A percentile compares a stretch with the other conserved stretches of the same genome.
Conservation (phyloP, 1,139 yeast species). For the Lodderomyces metapsilosis region DNA sequence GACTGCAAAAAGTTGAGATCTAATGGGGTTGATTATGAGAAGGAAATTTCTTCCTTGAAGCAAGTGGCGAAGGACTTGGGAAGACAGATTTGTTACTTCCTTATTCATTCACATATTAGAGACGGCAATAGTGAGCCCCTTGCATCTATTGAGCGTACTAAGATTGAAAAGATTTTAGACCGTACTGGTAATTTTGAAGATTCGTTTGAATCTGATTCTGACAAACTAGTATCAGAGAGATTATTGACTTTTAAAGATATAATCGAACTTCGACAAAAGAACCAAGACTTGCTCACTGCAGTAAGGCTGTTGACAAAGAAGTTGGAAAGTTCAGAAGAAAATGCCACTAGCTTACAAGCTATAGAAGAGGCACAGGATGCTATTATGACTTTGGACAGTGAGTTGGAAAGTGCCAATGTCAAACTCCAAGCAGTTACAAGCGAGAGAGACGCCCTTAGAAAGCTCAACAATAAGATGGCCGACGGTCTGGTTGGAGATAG, state of each 20-base stretch:
- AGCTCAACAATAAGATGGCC: conserved; percentile 18
- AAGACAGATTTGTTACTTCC: conserved; percentile 70
- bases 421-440: conserved; percentile 53
- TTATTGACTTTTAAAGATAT: conserved; percentile 68
- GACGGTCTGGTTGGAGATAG: background rate
- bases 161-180: conserved; percentile 45
- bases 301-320: conserved; percentile 68
- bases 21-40: conserved; percentile 30
- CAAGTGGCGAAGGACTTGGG: conserved; percentile 71
- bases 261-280: conserved; percentile 68
- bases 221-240: conserved; percentile 66
- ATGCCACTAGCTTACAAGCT: conserved; percentile 53
- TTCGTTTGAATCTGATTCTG: conserved; percentile 60
- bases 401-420: conserved; percentile 49
- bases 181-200: conserved; percentile 34
- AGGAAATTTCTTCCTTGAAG: conserved; percentile 44
- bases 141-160: conserved; percentile 54
- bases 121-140: conserved; percentile 55
- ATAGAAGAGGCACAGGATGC: conserved; percentile 77
- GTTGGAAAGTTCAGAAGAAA: conserved; percentile 56
- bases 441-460: conserved; percentile 67
- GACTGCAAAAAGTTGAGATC: conserved; percentile 32
- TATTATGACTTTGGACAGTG: conserved; percentile 63
- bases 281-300: conserved; percentile 65
- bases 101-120: conserved; percentile 64